Base-by-base conservation (phyloP, 1,284 basidiomycete species). In the Chiua sp. region DNA sequence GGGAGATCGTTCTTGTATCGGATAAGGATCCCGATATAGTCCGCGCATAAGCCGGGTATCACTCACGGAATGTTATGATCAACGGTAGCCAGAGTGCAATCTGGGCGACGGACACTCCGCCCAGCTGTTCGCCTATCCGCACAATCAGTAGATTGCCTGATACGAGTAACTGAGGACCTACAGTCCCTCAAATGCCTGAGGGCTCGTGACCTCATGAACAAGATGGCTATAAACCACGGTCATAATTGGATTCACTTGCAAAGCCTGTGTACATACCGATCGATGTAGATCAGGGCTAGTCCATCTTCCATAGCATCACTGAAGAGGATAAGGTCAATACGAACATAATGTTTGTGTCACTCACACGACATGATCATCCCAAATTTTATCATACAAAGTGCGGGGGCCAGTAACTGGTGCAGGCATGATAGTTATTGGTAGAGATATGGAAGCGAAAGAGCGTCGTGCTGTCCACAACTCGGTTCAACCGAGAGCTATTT, bases 31-130 rank as follows among this genome's bases (percentile, higher is more conserved):
- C 18, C 64, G 63, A 53, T 61, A 57, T 57, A 42, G 22, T 23
- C 46, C 23, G 52, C 12, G 32, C 37, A 35, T 37, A 32, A 23
- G 47, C n/a, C 32, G n/a, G 13, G 53, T 30, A 51, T 50, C 46
- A 85, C 94, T 75, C 77, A 96, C 94, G 96, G 96, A 63, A 98
- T 88, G 70, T 98, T 98, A 79, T 98, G 96, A 78, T 98, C 96
- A 30, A 97, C 91, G 3, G 96, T 98, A 18, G 93, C 96, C 51
- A 98, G 84, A 56, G 96, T 98, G 76, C 95, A 98, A 76, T 98
- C 96, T 47, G 94, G 91, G 59, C 96, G 82, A 57, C 96, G 88
- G 57, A 98, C 96, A 46, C 84, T 82, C 59, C 96, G 87, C 46
- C 85, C 86, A 55, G 96, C 93, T 68, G 85, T 91, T 64, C 94